Base-by-base conservation (phyloP, 2,329 filamentous ascomycete species). In the Hypoxylon sp. region DNA sequence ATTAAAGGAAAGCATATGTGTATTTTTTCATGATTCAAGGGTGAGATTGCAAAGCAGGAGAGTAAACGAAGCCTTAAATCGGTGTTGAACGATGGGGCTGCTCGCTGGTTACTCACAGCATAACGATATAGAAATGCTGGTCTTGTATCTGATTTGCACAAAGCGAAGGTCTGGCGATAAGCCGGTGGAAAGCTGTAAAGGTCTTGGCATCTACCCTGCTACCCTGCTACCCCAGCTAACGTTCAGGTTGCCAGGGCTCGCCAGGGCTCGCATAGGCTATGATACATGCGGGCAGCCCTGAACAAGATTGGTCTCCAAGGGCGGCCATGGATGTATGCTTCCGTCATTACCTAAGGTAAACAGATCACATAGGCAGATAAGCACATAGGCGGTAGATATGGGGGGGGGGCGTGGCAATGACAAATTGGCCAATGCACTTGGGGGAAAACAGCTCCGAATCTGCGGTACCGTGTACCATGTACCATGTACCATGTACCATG, bases 341-440 rank as follows among this genome's bases (percentile, higher is more conserved):
- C 58, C 61, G 61, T 63, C 58, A 58, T 54, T 48, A 50, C 35
- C 55, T 49, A n/a, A n/a, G n/a, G n/a, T n/a, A 59, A 54, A n/a
- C 17, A 49, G 31, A 37, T 7, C 8, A 33, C 27, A n/a, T 8
- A 5, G 9, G 29, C n/a, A n/a, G n/a, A n/a, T n/a, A n/a, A n/a
- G n/a, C n/a, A n/a, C 31, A 8, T n/a, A 13, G 29, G 29, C 4
- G 29, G 29, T 3, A 35, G 31, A 11, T 6, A 18, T 4, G 8
- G 4, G 49, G 56, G 43, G 48, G 24, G 53, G 18, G 61, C 46
- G 46, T 33, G 42, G 53, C 47, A 63, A 48, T 40, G 41, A 54
- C 35, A 48, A 27, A 48, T 29, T 48, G 51, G 53, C 41, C 35
- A 41, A 55, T 37, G 45, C 53, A 45, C 46, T 47, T 33, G 31